Conservation (phyloP, 768 basidiomycete genomes). For the Astraeus odoratus region DNA sequence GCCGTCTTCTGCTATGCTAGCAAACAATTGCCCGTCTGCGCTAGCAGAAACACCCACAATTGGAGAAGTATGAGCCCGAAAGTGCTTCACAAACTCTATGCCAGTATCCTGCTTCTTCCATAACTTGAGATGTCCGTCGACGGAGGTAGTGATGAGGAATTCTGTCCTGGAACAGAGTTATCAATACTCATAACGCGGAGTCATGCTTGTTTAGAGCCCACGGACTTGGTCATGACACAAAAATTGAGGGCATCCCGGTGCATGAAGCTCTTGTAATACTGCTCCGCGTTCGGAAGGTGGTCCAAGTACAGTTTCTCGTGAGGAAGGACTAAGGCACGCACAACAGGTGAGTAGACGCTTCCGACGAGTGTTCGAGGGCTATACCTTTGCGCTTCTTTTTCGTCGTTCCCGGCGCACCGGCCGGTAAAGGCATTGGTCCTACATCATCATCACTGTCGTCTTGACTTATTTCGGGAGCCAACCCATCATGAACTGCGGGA, state of each 20-base stretch:
- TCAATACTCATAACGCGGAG: background rate
- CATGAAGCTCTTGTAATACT: constrained; percentile 98
- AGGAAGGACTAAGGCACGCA: constrained; percentile 61
- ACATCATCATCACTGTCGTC: constrained; percentile 70
- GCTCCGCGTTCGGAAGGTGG: constrained; percentile 84
- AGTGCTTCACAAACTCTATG: constrained; percentile 98
- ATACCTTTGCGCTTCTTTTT: constrained; percentile 86
- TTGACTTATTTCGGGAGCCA: constrained; percentile 18
- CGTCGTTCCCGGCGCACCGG: constrained; percentile 26
- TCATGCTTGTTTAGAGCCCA: too few species aligned
- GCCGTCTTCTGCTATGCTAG: constrained; percentile 87
- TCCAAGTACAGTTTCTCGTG: constrained; percentile 92
- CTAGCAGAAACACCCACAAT: constrained; percentile 79
- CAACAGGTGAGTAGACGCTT: constrained; percentile 6
- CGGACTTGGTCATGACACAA: constrained; percentile 81
- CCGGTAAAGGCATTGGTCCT: constrained; percentile 80
- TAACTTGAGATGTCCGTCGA: constrained; percentile 94
- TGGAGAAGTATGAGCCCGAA: constrained; percentile 82
- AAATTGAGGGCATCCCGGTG: constrained; percentile 91
- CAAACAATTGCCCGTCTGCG: constrained; percentile 87
- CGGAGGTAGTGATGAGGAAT: constrained; percentile 89
- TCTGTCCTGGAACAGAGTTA: constrained; percentile 58
- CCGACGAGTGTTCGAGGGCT: constrained; percentile 15
- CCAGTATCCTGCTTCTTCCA: constrained; percentile 98
- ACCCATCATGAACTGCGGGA: constrained; percentile 18